Evolutionary conservation across 345 rosid genomes (phyloP).

Genomic region (Sapria himalayana): DNA sequence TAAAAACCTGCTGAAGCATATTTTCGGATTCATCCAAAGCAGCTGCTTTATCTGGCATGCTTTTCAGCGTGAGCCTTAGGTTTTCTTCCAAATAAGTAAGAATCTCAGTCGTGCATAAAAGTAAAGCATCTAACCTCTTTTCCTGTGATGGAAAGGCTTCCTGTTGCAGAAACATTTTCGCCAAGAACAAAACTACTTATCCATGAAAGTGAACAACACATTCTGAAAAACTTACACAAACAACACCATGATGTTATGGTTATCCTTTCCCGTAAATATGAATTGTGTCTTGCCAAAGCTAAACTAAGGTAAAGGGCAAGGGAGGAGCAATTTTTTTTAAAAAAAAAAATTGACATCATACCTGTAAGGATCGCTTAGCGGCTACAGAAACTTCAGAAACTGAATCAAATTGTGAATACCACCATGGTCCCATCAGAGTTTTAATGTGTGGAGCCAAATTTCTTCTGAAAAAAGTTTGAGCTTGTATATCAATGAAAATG

Average conservation of each 20-base stretch:
- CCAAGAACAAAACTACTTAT: conserved; percentile 10
- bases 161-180: conserved; percentile 20
- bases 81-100: conserved; percentile 82
- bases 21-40: conserved; percentile 79
- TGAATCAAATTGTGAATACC: conserved; percentile 90
- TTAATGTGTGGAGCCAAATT: conserved; percentile 81
- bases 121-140: conserved; percentile 75
- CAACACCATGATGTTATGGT: no score
- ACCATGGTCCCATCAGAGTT: conserved; percentile 94
- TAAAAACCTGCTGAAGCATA: conserved; percentile 95
- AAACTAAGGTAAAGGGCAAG: background rate
- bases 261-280: no score
- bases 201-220: conserved; percentile 6
- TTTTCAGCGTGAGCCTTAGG: conserved; percentile 62
- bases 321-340: no score
- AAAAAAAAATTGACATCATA: conserved; percentile 14
- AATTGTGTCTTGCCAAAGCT: no score
- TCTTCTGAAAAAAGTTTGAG: conserved; percentile 47
- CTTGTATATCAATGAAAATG: conserved; percentile 1
- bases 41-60: conserved; percentile 57
- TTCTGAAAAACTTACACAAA: background rate
- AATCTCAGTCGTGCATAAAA: conserved; percentile 47
- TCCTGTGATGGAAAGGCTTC: conserved; percentile 86
- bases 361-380: conserved; percentile 82
- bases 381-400: conserved; percentile 71